Conservation (phyloP, 2,329 filamentous ascomycete species). For the Penicillium sp. region DNA sequence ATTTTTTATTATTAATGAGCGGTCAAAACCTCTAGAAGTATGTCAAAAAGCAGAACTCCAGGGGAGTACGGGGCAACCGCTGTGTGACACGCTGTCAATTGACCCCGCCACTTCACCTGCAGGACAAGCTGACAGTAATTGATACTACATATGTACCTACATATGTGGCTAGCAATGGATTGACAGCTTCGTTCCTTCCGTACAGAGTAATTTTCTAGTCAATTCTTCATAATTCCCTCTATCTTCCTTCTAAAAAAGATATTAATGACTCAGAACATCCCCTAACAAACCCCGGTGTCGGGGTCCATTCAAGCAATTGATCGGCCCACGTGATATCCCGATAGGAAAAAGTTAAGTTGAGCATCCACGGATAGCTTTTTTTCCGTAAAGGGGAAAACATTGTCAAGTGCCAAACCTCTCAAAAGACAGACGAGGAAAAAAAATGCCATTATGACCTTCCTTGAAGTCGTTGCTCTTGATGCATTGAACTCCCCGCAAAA, state of each 20-base stretch:
- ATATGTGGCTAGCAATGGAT: too few species aligned
- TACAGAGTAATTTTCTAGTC: not conserved
- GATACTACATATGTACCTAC: not conserved
- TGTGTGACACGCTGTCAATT: slow-evolving; percentile 1
- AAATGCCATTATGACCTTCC: slow-evolving; percentile 4
- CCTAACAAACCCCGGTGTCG: not conserved
- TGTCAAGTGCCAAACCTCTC: not conserved
- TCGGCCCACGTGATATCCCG: slow-evolving; percentile 12
- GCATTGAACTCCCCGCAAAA: slow-evolving; percentile 12
- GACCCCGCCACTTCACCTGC: slow-evolving; percentile 1
- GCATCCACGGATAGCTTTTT: not conserved
- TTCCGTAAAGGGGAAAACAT: not conserved
- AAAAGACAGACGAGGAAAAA: not conserved
- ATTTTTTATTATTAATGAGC: not conserved
- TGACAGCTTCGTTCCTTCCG: not conserved
- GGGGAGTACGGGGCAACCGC: not conserved
- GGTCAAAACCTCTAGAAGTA: not conserved
- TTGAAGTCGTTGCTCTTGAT: not conserved
- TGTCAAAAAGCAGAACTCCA: not conserved
- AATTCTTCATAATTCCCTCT: not conserved
- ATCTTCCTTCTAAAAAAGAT: not conserved
- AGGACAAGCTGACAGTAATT: not conserved
- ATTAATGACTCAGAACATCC: not conserved
- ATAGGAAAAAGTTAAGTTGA: slow-evolving; percentile 8
- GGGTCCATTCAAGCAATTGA: slow-evolving; percentile 8